Evolutionary conservation across 192 early-diverging fungal species (phyloP), one percentile per base, ranked within the genome.

Genomic region (Glomus cerebriforme): DNA sequence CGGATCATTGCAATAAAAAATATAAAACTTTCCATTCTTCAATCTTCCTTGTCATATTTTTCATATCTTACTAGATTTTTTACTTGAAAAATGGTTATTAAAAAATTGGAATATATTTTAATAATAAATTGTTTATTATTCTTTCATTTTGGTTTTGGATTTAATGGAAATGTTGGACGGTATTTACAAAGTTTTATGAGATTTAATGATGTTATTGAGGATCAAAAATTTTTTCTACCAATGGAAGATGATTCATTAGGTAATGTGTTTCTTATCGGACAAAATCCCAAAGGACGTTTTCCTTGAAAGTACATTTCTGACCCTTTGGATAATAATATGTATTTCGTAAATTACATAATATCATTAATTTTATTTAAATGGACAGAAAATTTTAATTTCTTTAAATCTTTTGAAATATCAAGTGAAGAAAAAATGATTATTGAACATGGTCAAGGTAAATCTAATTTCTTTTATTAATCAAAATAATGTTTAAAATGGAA

Each of bases 351-450:
- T 10, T 67, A 19, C 0, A n/a, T 34, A 12, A 35, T 34, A 32
- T 66, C 2, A 17, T 66, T 67, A 67, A 35, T 0, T 19, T 34
- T 22, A 9, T 1, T 37, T 35, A 37, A 39, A n/a, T n/a, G 9
- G 7, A 17, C 24, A 35, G 15, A 39, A 39, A 34, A 32, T n/a
- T 68, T 68, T 8, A 19, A 13, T 13, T 24, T 43, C 26, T 60
- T 75, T 12, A 67, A 68, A 68, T 68, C 24, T 78, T 22, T 67
- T 68, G 24, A 68, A 78, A 31, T 67, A 26, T 69, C 77, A 26
- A 59, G 24, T 27, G 77, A 78, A n/a, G 77, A 78, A 78, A 68
- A 27, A 59, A 69, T 67, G 27, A 27, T 78, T 12, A 27, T 78
- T 54, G 66, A 78, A 34, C 65, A 59, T 59, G 77, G 77, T 3